A percentile compares a stretch with the other conserved stretches of the same genome.
Evolutionary conservation across 2,329 filamentous ascomycete genomes (phyloP).

Genomic region (Paracamarosporium sp.): DNA sequence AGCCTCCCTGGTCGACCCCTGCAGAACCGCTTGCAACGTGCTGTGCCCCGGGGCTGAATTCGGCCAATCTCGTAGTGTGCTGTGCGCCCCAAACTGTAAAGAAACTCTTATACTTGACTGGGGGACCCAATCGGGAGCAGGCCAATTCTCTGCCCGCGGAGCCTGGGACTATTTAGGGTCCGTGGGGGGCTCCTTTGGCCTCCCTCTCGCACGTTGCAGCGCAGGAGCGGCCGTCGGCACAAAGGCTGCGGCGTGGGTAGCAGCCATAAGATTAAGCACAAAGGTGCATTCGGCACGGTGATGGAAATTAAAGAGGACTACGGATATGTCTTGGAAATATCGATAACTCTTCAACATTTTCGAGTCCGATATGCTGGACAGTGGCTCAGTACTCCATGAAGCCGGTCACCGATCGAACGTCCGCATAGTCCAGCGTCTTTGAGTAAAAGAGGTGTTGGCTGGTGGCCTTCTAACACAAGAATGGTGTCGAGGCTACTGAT

Average conservation of each 20-base stretch:
- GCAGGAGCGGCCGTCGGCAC: neutral
- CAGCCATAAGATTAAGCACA: neutral
- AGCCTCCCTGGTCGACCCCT: neutral
- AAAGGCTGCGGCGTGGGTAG: neutral
- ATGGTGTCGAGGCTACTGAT: neutral
- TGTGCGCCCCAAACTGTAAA: conserved; percentile 1
- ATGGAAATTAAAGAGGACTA: too few relatives aligned
- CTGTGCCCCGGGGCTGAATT: neutral
- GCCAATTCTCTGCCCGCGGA: neutral
- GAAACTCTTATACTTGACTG: neutral
- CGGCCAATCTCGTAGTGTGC: neutral
- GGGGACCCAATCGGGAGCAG: neutral
- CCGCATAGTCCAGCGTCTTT: neutral
- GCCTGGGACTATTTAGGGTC: neutral
- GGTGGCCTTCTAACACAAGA: neutral
- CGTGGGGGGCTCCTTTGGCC: neutral
- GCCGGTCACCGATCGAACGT: too few relatives aligned
- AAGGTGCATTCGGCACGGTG: too few relatives aligned
- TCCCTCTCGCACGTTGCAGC: neutral
- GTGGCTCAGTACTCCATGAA: neutral
- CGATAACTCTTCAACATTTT: too few relatives aligned
- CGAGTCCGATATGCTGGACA: too few relatives aligned
- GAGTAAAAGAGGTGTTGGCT: neutral
- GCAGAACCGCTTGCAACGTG: conserved; percentile 1
- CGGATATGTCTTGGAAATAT: too few relatives aligned